Evolutionary conservation across 2,329 filamentous ascomycete species (phyloP).

Genomic region (Pseudogymnoascus sp.): DNA sequence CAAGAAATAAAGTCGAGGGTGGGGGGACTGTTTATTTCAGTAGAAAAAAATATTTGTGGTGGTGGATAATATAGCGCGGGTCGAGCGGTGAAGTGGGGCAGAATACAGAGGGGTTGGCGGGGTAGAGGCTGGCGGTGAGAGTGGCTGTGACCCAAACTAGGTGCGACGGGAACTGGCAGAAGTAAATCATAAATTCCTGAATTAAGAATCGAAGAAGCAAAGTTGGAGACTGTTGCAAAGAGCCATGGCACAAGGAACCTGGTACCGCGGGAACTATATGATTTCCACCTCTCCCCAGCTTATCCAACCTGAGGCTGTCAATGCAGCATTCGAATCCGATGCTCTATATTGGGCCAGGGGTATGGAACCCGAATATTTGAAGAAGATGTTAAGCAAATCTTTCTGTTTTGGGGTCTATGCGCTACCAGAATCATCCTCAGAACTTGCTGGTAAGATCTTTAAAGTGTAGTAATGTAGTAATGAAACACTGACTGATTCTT

Average conservation of each 20-base stretch:
- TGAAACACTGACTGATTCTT: background rate
- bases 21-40: slow-evolving; percentile 5
- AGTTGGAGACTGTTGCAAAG: background rate
- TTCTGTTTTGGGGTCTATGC: slow-evolving; percentile 52
- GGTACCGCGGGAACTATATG: slow-evolving; percentile 47
- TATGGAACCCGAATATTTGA: slow-evolving; percentile 39
- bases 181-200: background rate
- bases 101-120: slow-evolving; percentile 4
- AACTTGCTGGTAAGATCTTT: slow-evolving; percentile 26
- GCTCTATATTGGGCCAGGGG: slow-evolving; percentile 53
- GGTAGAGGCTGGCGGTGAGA: slow-evolving; percentile 3
- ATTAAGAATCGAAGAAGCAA: background rate
- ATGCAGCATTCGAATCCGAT: slow-evolving; percentile 46
- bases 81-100: slow-evolving; percentile 5
- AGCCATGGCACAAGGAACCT: slow-evolving; percentile 25
- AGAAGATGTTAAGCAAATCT: slow-evolving; percentile 47
- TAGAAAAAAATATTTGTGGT: slow-evolving; percentile 8
- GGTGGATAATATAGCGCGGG: slow-evolving; percentile 7
- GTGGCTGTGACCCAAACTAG: background rate
- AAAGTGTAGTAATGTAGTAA: background rate
- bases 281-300: slow-evolving; percentile 52
- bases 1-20: slow-evolving; percentile 2
- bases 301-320: slow-evolving; percentile 46
- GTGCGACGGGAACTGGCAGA: background rate
- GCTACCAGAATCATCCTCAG: slow-evolving; percentile 26